A percentile compares a stretch with the other conserved stretches of the same genome.
Evolutionary conservation across 441 rosid species (phyloP).

Genomic region (Omphalea diandra): DNA sequence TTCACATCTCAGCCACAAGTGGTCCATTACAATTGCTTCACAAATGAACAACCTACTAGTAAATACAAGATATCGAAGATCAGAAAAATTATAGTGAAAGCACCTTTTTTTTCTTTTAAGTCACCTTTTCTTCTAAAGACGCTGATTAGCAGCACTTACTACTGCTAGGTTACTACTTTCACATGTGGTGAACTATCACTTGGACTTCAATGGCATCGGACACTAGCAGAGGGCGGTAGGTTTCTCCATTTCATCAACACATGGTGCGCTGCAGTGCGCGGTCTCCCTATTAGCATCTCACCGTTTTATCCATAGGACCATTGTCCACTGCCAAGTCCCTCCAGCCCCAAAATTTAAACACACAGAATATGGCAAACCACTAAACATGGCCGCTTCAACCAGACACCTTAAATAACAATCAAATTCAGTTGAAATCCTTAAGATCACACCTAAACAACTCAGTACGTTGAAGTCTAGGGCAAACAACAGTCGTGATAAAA

Average conservation of each 20-base stretch:
- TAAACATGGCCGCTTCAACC: background rate
- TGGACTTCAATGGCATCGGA: slow-evolving; percentile 11
- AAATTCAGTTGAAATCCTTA: background rate
- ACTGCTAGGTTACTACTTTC: slow-evolving; percentile 13
- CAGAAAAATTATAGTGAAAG: too few species aligned
- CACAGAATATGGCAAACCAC: background rate
- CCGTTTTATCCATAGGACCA: slow-evolving; percentile 11
- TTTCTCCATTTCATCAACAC: slow-evolving; percentile 3
- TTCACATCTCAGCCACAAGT: too few species aligned
- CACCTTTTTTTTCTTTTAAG: background rate
- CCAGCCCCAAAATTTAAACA: slow-evolving; percentile 13
- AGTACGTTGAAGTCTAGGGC: background rate
- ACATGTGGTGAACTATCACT: slow-evolving; percentile 23
- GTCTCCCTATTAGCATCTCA: background rate
- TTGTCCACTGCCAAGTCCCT: background rate
- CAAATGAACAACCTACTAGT: too few species aligned
- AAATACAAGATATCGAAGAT: too few species aligned
- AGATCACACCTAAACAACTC: background rate
- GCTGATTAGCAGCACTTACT: too few species aligned
- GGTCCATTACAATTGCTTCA: too few species aligned
- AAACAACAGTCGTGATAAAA: background rate
- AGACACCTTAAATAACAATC: background rate
- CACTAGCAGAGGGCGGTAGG: background rate
- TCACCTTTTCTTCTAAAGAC: background rate
- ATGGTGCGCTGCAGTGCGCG: slow-evolving; percentile 11